Evolutionary conservation across 2,329 filamentous ascomycete genomes (phyloP), one percentile per base, ranked within the genome.

Genomic region (Scedosporium aurantiacum): DNA sequence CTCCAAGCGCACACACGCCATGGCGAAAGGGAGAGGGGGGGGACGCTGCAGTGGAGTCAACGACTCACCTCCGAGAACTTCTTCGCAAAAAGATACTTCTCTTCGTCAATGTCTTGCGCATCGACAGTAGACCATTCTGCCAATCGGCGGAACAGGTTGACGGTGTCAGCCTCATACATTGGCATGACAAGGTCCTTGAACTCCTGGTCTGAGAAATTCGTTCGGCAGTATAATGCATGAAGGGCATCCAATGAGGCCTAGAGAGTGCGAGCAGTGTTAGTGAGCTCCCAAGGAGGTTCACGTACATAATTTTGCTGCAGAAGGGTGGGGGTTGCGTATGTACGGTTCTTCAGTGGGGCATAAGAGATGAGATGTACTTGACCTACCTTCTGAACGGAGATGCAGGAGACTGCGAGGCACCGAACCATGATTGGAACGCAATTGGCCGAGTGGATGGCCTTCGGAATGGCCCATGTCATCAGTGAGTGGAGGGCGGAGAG

Each of bases 71-170:
- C 94, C 1, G 92, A 91, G 56, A 97, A 84, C 73, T 96, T 97
- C 76, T 97, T 97, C 47, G 90, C 86, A 66, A 97, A 85, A 61
- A 90, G 85, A 71, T 99, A 97, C 70, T 91, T 95, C 69, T 91
- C 87, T 68, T 96, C 91, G 66, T 97, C 90, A 63, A 96, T 85
- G 67, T 96, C 88, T 63, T 90, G 83, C 2, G 90, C 83, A 65
- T 91, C 88, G 52, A 93, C 86, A 10, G 85, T 75, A 4, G 90
- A 90, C 89, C 90, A 94, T 64, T 88, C 84, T 68, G 90, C 91
- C 12, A 96, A 79, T 63, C 86, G 83, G 64, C 82, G 83, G 66
- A 92, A 84, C 6, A 95, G 79, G 43, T 82, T 79, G 50, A 96
- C 82, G 64, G 86, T 88, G 62, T 85, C 79, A n/a, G 80, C 78